These are phyloP conservation scores for Sclerotinia nivalis DNA, from an alignment of 2,329 filamentous ascomycete genomes.

Conservation along the genomic window DNA sequence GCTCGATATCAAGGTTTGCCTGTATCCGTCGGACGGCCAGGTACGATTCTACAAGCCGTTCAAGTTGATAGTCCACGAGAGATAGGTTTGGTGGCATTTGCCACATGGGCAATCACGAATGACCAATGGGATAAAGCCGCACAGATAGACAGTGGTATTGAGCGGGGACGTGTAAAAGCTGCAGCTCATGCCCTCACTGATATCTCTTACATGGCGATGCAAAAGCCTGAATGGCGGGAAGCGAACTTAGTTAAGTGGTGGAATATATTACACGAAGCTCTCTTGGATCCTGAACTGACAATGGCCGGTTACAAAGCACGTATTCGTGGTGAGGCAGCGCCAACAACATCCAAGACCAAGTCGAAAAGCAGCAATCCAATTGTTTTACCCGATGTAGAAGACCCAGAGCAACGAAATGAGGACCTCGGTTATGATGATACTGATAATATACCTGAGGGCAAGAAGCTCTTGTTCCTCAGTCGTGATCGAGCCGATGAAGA, in stretches of 20 bases:
- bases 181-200: neutral
- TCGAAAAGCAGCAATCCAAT: neutral
- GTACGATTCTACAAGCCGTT: neutral
- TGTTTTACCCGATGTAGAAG: neutral
- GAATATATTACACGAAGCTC: slow-evolving; percentile 4
- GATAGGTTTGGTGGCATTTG: neutral
- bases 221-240: neutral
- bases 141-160: neutral
- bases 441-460: neutral
- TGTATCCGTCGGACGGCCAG: neutral
- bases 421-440: neutral
- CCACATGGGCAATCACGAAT: slow-evolving; percentile 2
- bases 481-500: neutral
- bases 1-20: neutral
- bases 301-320: neutral
- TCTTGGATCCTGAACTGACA: neutral
- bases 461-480: neutral
- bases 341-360: neutral
- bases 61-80: slow-evolving; percentile 1
- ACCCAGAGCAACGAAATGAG: neutral
- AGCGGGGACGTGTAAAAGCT: neutral
- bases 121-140: neutral
- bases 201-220: neutral
- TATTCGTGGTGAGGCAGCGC: neutral
- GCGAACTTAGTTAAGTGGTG: neutral